A percentile compares a stretch with the other conserved stretches of the same genome.
Conservation (phyloP, 208 protist genomes). For the Giardia muris region DNA sequence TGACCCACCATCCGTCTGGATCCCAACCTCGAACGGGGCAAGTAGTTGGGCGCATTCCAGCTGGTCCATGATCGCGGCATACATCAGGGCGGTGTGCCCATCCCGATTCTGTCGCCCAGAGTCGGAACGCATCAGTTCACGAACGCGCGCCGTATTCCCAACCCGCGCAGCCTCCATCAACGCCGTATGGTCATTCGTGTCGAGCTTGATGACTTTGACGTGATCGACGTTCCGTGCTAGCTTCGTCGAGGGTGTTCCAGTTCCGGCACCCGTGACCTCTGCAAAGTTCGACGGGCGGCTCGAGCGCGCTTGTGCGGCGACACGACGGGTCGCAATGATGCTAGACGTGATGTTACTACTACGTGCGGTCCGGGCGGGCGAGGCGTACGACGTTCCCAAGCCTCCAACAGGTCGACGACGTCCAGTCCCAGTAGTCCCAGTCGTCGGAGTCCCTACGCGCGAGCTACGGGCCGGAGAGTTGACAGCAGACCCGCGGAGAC, state of each 20-base stretch:
- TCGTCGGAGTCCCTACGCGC: not conserved
- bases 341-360: not conserved
- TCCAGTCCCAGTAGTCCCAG: too few relatives aligned
- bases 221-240: not conserved
- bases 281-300: not conserved
- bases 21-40: not conserved
- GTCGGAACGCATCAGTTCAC: not conserved
- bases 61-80: not conserved
- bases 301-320: not conserved
- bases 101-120: not conserved
- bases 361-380: not conserved
- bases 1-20: not conserved
- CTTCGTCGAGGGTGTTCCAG: not conserved
- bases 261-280: not conserved
- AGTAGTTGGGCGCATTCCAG: not conserved
- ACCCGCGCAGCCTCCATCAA: not conserved
- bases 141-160: not conserved
- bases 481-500: too few relatives aligned
- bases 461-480: not conserved
- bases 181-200: not conserved
- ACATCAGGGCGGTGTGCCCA: not conserved
- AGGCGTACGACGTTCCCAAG: not conserved
- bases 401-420: too few relatives aligned
- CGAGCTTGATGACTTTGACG: not conserved
- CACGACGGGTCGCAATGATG: not conserved